Conservation (phyloP, 1,284 basidiomycete species). For the Kwoniella shivajii region DNA sequence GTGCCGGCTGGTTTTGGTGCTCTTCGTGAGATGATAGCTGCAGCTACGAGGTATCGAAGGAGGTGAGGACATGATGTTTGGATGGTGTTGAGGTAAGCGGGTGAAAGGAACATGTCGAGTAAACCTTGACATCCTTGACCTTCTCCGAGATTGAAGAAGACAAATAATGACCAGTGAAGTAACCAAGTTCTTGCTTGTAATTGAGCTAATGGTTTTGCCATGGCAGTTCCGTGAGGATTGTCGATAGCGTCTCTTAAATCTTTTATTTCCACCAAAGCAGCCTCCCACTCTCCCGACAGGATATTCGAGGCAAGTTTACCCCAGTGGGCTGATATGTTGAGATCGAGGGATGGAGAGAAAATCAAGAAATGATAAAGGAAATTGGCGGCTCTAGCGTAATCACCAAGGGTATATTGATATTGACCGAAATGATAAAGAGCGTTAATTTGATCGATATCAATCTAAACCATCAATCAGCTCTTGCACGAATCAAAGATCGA, state of each 20-base stretch:
- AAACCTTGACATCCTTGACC: constrained; percentile 78
- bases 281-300: constrained; percentile 91
- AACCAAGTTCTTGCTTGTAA: constrained; percentile 96
- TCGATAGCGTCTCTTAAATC: constrained; percentile 90
- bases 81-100: constrained; percentile 96
- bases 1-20: constrained; percentile 44
- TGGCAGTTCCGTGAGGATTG: constrained; percentile 57
- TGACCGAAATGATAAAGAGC: constrained; percentile 97
- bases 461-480: constrained; percentile 57
- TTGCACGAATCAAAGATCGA: constrained; percentile 18
- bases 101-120: constrained; percentile 93
- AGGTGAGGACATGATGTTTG: constrained; percentile 96
- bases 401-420: constrained; percentile 96
- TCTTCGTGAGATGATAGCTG: constrained; percentile 88
- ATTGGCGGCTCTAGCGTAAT: constrained; percentile 93
- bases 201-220: constrained; percentile 69
- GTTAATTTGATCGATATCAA: constrained; percentile 91
- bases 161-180: constrained; percentile 96
- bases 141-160: constrained; percentile 95
- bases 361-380: constrained; percentile 99
- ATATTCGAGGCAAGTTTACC: constrained; percentile 97
- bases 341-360: constrained; percentile 86
- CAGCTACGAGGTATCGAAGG: constrained; percentile 89
- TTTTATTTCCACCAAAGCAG: constrained; percentile 90
- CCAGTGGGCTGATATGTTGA: constrained; percentile 95